Conservation (phyloP, 768 basidiomycete species). For the Leccinum imitatum region DNA sequence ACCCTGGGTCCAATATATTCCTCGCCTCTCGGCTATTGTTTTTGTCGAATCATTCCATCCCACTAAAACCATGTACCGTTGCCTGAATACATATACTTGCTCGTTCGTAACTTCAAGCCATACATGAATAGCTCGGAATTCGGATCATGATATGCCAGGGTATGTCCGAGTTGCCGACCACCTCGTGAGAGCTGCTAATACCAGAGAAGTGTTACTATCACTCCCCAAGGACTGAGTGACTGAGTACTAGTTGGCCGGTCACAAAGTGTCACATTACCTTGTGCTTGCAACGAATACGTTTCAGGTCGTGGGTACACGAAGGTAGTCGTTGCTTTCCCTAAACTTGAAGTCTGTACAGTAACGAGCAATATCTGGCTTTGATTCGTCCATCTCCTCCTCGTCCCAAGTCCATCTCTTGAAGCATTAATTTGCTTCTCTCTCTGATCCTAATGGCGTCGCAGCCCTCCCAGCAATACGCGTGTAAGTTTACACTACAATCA, state of each 20-base stretch:
- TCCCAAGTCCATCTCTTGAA: slow-evolving; percentile 39
- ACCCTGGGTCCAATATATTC: neutral
- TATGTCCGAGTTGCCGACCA: no score
- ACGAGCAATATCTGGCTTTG: slow-evolving; percentile 15
- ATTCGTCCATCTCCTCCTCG: slow-evolving; percentile 26
- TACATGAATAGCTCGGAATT: no score
- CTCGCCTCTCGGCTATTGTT: neutral
- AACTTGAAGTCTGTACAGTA: slow-evolving; percentile 3
- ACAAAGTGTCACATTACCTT: no score
- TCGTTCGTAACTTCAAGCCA: neutral
- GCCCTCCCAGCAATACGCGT: slow-evolving; percentile 81
- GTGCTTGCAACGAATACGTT: no score
- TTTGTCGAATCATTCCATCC: neutral
- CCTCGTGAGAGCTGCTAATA: no score
- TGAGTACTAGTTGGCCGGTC: no score
- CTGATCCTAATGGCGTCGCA: slow-evolving; percentile 58
- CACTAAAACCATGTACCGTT: neutral
- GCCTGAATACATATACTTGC: slow-evolving; percentile 7
- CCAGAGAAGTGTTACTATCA: no score
- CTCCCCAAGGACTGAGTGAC: no score
- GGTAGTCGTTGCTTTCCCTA: slow-evolving; percentile 19
- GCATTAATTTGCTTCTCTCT: slow-evolving; percentile 81
- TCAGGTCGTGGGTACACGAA: no score
- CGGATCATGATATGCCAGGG: no score
- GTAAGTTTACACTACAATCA: slow-evolving; percentile 45